Percentiles rank a stretch among this genome's conserved stretches.
These are phyloP conservation scores for Perkinsus olseni DNA, from an alignment of 169 alveolate genomes.

Conservation along the genomic window DNA sequence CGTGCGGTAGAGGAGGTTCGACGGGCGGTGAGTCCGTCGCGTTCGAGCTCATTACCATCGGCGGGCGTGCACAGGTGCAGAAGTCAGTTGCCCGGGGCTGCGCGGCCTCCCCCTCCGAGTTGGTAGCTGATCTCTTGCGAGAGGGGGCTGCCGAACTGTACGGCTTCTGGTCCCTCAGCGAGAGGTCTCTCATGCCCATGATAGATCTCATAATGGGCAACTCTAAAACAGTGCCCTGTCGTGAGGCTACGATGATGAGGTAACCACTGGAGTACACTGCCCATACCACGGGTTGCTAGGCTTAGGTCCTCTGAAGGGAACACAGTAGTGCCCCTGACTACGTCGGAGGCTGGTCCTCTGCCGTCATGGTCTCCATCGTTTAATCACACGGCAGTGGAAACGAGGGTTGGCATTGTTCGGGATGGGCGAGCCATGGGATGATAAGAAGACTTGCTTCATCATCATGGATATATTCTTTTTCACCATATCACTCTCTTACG, in stretches of 20 bases:
- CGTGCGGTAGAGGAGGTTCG: neutral
- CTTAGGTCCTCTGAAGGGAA: too few relatives aligned
- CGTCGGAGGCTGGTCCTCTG: neutral
- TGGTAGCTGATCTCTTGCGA: neutral
- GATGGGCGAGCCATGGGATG: neutral
- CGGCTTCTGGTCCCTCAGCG: neutral
- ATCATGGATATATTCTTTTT: neutral
- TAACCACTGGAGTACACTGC: too few relatives aligned
- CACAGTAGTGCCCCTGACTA: neutral
- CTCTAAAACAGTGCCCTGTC: neutral
- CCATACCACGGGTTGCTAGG: too few relatives aligned
- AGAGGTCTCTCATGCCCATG: neutral
- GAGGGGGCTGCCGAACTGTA: neutral
- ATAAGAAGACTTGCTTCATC: neutral
- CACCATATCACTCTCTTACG: neutral
- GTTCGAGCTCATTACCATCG: too few relatives aligned
- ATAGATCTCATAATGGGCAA: neutral
- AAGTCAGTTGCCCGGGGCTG: neutral
- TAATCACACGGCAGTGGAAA: neutral
- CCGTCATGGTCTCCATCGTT: neutral
- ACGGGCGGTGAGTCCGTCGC: neutral
- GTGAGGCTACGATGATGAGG: neutral
- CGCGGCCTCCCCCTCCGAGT: neutral
- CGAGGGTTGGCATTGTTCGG: neutral
- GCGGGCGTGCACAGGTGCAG: neutral